Base-by-base conservation (phyloP, 2,329 filamentous ascomycete species). In the Fusarium sp. region DNA sequence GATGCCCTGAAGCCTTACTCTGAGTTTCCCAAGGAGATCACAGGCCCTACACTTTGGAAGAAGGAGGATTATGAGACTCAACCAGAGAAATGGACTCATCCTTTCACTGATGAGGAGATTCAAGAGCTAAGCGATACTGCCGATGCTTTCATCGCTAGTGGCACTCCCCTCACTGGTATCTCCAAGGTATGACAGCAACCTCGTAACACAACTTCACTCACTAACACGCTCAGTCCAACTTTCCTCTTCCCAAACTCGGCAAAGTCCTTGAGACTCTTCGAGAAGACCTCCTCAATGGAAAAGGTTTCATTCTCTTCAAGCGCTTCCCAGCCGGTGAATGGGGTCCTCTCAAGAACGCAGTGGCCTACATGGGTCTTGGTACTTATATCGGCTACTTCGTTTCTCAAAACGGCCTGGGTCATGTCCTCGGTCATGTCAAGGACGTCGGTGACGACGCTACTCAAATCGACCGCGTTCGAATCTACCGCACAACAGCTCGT, bases 221-320 rank as follows among this genome's bases (percentile, higher is more conserved):
- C 63, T 69, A 50, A 71, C 62, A 54, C 26, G 3, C 11, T 4
- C 26, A 82, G 79, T 65, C 71, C 46, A 83, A 82, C 77, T 85
- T 85, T 72, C 79, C 80, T 7, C 79, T 85, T 0, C 81, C 82
- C 20, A 78, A 69, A 3, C 77, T 85, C 6, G 73, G 78, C 70
- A 77, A 74, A 13, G 65, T 75, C 21, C 79, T 85, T 13, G 56
- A 57, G 8, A 59, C 59, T 3, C 75, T 84, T 5, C 80, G 83
- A 26, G 70, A 79, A 16, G 81, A 84, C 68, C 79, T 85, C 21
- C 80, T 97, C 57, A 88, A 97, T 76, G 93, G 93, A 69, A 96
- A 96, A 75, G 94, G 94, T 18, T 97, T 97, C 81, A 92, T 96
- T 68, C 86, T 97, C 16, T 96, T 97, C 84, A 97, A 96, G 78